Base-by-base conservation (phyloP, 2,329 filamentous ascomycete genomes). In the Scytalidium sp. region DNA sequence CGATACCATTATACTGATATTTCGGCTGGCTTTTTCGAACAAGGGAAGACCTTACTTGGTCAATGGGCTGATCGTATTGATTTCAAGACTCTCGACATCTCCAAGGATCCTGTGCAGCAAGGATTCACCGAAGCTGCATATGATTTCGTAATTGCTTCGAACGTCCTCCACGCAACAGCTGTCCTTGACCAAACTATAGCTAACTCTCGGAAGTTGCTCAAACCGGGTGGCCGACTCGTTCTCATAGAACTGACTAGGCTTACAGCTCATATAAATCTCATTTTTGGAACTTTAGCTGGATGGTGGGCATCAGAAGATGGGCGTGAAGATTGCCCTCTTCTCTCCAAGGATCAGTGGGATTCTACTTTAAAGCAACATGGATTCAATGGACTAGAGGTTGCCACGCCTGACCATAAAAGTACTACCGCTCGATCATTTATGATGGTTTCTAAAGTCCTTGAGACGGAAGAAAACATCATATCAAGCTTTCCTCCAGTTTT, bases 131-230 rank as follows among this genome's bases (percentile, higher is more conserved):
- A 50, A 0, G 49, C 41, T 1, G 50, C 55, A 0, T 72, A 67
- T 49, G 71, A 74, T 39, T 10, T 73, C 3, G 47, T 73, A 19
- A 53, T 72, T 17, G 69, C 68, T 1, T 60, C 63, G 11, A 62
- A 65, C 32, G 64, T 69, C 6, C 55, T 76, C 1, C 67, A 72
- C 45, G 67, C 69, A 1, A 72, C 70, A 1, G 10, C n/a, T 1
- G 22, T 32, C 49, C 22, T 65, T 54, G 50, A 39, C 44, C 41
- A 57, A 45, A 63, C 55, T 36, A 51, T 62, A 20, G 13, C 27
- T 2, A 65, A 73, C 41, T 55, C 67, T 0, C 63, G 70, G 1
- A 50, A 51, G 0, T 51, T 75, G 0, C 56, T 75, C 0, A 68
- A 66, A n/a, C 68, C 75, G 0, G 71, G 68, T 2, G 76, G 75